A percentile compares a stretch with the other conserved stretches of the same genome.
Evolutionary conservation across 441 rosid species (phyloP).

Genomic region (Euphorbia celastroides): DNA sequence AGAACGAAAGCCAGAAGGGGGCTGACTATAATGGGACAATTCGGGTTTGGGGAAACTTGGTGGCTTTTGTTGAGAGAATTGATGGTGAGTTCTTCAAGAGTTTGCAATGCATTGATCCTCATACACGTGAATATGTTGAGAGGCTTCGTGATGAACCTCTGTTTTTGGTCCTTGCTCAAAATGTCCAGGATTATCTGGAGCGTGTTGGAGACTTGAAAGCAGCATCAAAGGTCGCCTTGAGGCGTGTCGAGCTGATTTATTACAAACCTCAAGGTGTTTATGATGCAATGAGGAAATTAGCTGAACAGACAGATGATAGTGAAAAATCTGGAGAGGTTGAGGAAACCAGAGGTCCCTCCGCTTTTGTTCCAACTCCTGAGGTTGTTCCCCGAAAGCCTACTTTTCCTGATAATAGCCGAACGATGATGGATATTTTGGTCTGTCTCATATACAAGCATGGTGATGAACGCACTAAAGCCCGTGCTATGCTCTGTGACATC

Average conservation of each 20-base stretch:
- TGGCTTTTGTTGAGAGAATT: constrained; percentile 66
- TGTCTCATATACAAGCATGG: constrained; percentile 69
- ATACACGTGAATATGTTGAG: constrained; percentile 67
- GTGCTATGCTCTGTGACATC: constrained; percentile 80
- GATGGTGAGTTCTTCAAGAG: constrained; percentile 76
- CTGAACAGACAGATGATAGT: constrained; percentile 43
- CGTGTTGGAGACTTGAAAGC: constrained; percentile 44
- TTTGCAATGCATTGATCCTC: constrained; percentile 74
- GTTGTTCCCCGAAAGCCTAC: constrained; percentile 64
- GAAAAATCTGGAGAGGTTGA: constrained; percentile 32
- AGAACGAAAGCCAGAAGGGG: constrained; percentile 60
- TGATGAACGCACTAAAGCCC: constrained; percentile 79
- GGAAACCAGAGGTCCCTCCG: constrained; percentile 43
- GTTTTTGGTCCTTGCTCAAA: constrained; percentile 59
- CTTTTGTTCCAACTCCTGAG: constrained; percentile 57
- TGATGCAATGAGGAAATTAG: constrained; percentile 76
- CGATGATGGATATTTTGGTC: constrained; percentile 61
- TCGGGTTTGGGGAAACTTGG: constrained; percentile 74
- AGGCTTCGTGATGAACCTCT: constrained; percentile 67
- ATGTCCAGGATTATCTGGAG: constrained; percentile 62
- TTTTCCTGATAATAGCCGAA: constrained; percentile 61
- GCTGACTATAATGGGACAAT: constrained; percentile 44
- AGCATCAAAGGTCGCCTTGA: constrained; percentile 59
- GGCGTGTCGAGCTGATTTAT: constrained; percentile 60
- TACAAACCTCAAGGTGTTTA: constrained; percentile 75